Percentiles rank a stretch among this genome's conserved stretches.
Conservation (phyloP, 1,284 basidiomycete genomes). For the Trametes pubescens region DNA sequence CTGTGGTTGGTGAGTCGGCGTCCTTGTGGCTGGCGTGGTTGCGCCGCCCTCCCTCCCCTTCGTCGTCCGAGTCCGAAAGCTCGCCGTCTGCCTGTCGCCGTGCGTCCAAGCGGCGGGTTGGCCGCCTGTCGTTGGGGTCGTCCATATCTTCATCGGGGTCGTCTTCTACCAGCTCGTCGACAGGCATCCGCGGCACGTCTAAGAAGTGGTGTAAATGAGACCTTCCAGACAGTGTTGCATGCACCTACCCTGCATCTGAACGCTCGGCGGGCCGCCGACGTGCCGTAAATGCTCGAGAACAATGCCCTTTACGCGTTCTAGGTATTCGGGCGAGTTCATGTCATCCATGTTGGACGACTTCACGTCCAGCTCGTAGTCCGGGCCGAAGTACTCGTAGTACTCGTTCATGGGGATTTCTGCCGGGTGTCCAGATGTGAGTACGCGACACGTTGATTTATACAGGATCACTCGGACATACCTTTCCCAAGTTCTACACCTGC, state of each 20-base stretch:
- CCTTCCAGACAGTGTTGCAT: not conserved
- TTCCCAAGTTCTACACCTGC: slow-evolving; percentile 93
- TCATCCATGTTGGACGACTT: slow-evolving; percentile 96
- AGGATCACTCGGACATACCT: slow-evolving; percentile 53
- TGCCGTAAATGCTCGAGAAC: slow-evolving; percentile 92
- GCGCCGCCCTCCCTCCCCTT: slow-evolving; percentile 82
- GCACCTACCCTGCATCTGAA: slow-evolving; percentile 82
- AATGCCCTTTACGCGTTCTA: slow-evolving; percentile 92
- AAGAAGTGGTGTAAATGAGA: slow-evolving; percentile 7
- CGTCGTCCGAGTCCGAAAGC: slow-evolving; percentile 86
- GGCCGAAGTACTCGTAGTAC: slow-evolving; percentile 99
- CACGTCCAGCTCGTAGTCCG: slow-evolving; percentile 97
- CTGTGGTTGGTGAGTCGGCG: slow-evolving; percentile 51
- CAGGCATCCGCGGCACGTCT: slow-evolving; percentile 83
- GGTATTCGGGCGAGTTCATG: slow-evolving; percentile 91
- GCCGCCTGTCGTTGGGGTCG: slow-evolving; percentile 77
- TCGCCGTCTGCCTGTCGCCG: slow-evolving; percentile 82
- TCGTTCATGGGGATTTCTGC: slow-evolving; percentile 95
- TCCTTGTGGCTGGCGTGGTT: slow-evolving; percentile 69
- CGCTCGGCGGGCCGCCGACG: slow-evolving; percentile 87
- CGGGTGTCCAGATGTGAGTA: not conserved
- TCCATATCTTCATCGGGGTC: slow-evolving; percentile 85
- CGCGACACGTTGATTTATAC: not conserved
- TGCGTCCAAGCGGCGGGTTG: slow-evolving; percentile 75
- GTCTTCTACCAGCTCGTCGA: slow-evolving; percentile 83